Evolutionary conservation across 495 filamentous ascomycete genomes (phyloP), one percentile per base, ranked within the genome.

Genomic region (Annulohypoxylon bovei): DNA sequence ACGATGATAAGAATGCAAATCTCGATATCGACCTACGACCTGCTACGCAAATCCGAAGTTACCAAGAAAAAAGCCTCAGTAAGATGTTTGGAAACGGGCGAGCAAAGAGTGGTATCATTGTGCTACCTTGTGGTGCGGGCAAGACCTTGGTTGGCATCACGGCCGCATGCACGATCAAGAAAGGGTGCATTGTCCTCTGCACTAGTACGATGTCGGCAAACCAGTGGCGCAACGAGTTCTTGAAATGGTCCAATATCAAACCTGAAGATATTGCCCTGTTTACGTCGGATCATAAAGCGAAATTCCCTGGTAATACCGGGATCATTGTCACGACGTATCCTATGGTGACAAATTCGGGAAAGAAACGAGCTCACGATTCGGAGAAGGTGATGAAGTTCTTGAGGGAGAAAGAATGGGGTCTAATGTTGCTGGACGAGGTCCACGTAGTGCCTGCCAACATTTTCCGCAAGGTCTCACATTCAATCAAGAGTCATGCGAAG

Each of bases 11-110:
- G 62, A 99, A 98, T 74, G 86, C 94, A 0, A 96, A 91, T 47
- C 82, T 98, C 1, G 93, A 98, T 55, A 98, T 99, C 69, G 94
- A 98, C 77, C 82, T 97, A 47, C 90, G 89, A 74, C 93, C 94
- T 1, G 88, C 88, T 73, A 92, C 92, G 0, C 89, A 92, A 73
- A 97, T 97, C 73, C 90, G 93, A 75, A 89, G 87, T 69, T 98
- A 98, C 73, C 96, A 99, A 79, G 95, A 99, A 80, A 95, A 97
- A 81, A 95, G 92, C 70, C 84, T 99, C 28, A 94, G 91, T 80
- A 98, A 99, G 78, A 98, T 99, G 96, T 99, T 99, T 74, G 94
- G 95, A 73, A 99, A 99, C 75, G 94, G 94, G 60, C 88, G 95
- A 76, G 94, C 95, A 20, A 95, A 97, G 80, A 96, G 93, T 80